Evolutionary conservation across 1,139 yeast genomes (phyloP).

Genomic region (Diutina mesorugosa): DNA sequence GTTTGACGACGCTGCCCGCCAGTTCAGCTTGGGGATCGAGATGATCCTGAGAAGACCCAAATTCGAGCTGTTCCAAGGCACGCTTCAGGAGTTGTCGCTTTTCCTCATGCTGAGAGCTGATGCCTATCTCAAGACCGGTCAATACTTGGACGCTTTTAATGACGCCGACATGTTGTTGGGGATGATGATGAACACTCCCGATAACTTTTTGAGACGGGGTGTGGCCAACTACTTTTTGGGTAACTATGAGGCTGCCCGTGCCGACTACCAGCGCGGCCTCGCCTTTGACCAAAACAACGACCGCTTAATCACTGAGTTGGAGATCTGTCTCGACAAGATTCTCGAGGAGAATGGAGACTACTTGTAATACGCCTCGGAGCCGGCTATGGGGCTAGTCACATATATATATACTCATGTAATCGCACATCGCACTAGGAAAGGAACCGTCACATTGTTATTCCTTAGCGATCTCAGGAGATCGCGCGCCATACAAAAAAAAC

Average conservation of each 20-base stretch:
- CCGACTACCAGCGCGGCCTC: conserved; percentile 69
- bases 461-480: not conserved
- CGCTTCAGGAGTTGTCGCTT: conserved; percentile 63
- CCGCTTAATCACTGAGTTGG: conserved; percentile 19
- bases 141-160: conserved; percentile 62
- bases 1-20: conserved; percentile 59
- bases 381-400: not conserved
- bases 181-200: conserved; percentile 56
- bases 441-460: too few species aligned
- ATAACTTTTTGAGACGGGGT: conserved; percentile 74
- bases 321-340: conserved; percentile 31
- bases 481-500: not conserved
- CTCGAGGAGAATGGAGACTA: conserved; percentile 39
- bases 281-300: conserved; percentile 12
- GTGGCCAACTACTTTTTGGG: conserved; percentile 62
- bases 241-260: conserved; percentile 58
- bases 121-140: conserved; percentile 52
- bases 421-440: too few species aligned
- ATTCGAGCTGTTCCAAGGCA: conserved; percentile 75
- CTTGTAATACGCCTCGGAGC: not conserved
- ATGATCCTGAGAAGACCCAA: conserved; percentile 72
- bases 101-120: conserved; percentile 76
- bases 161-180: conserved; percentile 67
- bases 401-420: not conserved
- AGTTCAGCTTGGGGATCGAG: conserved; percentile 66